A percentile compares a stretch with the other conserved stretches of the same genome.
Conservation (phyloP, 2,329 filamentous ascomycete genomes). For the Xylariaceae sp. region DNA sequence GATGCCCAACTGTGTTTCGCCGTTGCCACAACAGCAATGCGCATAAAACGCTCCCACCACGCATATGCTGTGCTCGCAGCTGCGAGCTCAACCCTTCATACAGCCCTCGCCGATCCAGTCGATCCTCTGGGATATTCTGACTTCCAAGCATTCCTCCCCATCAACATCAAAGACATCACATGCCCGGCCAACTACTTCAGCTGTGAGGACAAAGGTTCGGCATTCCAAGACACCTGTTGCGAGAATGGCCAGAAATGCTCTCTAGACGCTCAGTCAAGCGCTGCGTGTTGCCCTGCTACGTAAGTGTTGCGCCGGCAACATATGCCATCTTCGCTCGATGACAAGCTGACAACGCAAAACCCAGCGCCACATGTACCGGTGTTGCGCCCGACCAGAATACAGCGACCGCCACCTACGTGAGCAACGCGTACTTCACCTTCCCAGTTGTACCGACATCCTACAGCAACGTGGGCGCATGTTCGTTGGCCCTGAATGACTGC, state of each 20-base stretch:
- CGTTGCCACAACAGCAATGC: constrained; percentile 20
- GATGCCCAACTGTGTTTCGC: background rate
- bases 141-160: constrained; percentile 23
- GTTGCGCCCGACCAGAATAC: constrained; percentile 42
- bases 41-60: constrained; percentile 17
- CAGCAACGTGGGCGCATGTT: constrained; percentile 49
- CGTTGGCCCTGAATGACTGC: constrained; percentile 50
- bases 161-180: constrained; percentile 28
- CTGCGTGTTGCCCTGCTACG: constrained; percentile 55
- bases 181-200: constrained; percentile 51
- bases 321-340: background rate
- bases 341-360: background rate
- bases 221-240: constrained; percentile 51
- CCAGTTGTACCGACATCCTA: constrained; percentile 56
- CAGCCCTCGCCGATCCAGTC: constrained; percentile 20
- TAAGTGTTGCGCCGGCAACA: constrained; percentile 31
- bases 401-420: constrained; percentile 48
- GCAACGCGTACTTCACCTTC: constrained; percentile 59
- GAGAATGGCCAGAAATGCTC: constrained; percentile 49
- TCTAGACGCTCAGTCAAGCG: constrained; percentile 46
- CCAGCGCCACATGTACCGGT: constrained; percentile 55
- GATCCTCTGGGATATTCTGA: constrained; percentile 25
- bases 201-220: constrained; percentile 46
- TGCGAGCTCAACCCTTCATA: constrained; percentile 14
- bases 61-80: constrained; percentile 12